A percentile compares a stretch with the other conserved stretches of the same genome.
Conservation (phyloP, 108 stramenopile genomes). For the Mediolabrus comicus region DNA sequence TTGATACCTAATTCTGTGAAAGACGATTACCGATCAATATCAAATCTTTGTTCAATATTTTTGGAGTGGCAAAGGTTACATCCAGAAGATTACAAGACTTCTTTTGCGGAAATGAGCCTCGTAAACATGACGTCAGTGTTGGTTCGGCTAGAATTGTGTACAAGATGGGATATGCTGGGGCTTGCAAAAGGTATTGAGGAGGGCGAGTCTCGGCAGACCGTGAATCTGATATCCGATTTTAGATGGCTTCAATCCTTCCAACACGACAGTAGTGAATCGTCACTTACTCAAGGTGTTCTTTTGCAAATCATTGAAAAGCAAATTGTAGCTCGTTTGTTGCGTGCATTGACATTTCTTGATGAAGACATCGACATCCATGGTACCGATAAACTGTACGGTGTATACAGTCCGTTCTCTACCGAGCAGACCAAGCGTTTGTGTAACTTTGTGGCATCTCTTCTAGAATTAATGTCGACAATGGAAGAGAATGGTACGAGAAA, state of each 20-base stretch:
- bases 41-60: constrained; percentile 47
- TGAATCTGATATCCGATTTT: constrained; percentile 19
- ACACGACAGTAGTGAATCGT: background rate
- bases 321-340: constrained; percentile 12
- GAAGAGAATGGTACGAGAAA: background rate
- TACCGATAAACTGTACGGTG: constrained; percentile 4
- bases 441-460: constrained; percentile 15
- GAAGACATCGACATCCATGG: background rate
- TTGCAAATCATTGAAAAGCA: constrained; percentile 16
- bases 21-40: constrained; percentile 58
- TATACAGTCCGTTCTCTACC: constrained; percentile 38
- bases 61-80: constrained; percentile 54
- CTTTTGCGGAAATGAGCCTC: constrained; percentile 68
- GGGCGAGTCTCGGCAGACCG: background rate
- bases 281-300: background rate
- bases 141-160: constrained; percentile 57
- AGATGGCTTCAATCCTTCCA: constrained; percentile 29
- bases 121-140: constrained; percentile 66
- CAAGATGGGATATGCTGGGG: constrained; percentile 35
- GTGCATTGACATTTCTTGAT: constrained; percentile 16
- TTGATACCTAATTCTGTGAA: constrained; percentile 62
- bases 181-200: constrained; percentile 1
- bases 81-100: constrained; percentile 68
- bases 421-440: constrained; percentile 30
- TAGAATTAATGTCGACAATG: constrained; percentile 8